Percentiles rank a stretch among this genome's conserved stretches.
Conservation (phyloP, 140 eudicot species). For the Ambrosia hybrid region DNA sequence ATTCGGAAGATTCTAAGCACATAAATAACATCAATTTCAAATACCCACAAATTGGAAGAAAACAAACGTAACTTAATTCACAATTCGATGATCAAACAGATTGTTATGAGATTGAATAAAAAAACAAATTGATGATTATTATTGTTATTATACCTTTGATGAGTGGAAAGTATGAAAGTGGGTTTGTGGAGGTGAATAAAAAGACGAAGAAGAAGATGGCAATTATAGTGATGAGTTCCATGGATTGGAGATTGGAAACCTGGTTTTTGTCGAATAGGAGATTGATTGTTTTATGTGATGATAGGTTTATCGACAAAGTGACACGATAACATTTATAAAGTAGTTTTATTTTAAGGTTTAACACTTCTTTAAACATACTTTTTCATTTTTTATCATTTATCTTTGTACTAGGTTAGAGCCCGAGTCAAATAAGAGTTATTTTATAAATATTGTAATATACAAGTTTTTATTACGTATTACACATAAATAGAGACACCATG, state of each 20-base stretch:
- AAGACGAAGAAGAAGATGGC: slow-evolving; percentile 8
- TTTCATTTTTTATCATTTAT: too few species aligned
- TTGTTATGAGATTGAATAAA: background rate
- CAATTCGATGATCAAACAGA: slow-evolving; percentile 4
- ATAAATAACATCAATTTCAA: slow-evolving; percentile 12
- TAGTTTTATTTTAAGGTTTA: too few species aligned
- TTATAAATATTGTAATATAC: too few species aligned
- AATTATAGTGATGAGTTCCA: slow-evolving; percentile 1
- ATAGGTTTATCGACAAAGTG: slow-evolving; percentile 6
- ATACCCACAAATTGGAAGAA: slow-evolving; percentile 12
- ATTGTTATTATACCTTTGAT: slow-evolving; percentile 15
- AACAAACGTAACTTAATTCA: slow-evolving; percentile 14
- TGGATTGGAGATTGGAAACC: slow-evolving; percentile 20
- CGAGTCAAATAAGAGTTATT: too few species aligned
- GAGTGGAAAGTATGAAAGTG: background rate
- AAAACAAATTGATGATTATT: background rate
- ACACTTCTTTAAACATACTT: too few species aligned
- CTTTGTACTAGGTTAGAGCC: too few species aligned
- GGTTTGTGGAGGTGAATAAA: slow-evolving; percentile 2
- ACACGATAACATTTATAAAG: background rate
- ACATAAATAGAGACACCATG: too few species aligned
- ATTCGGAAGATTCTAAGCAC: background rate
- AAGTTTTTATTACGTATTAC: too few species aligned
- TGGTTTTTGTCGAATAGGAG: background rate
- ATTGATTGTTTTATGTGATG: background rate